Conservation (phyloP, 176 grass and related monocot species). For the Triticum turgidum region DNA sequence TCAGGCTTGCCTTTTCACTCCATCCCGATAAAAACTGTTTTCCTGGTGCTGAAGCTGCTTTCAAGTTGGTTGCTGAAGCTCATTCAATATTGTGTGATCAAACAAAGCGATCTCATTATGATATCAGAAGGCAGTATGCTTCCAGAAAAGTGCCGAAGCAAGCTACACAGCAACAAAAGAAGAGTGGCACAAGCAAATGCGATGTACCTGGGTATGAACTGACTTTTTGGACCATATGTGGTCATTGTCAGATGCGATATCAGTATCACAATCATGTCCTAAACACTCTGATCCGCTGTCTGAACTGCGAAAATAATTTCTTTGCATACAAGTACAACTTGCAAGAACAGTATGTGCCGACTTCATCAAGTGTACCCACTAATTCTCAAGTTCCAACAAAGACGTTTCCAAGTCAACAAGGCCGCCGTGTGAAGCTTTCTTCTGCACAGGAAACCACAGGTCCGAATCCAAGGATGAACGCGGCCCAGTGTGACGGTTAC, state of each 20-base stretch:
- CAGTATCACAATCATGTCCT: conserved; percentile 54
- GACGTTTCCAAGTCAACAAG: conserved; percentile 36
- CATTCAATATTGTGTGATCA: conserved; percentile 60
- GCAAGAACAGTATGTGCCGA: conserved; percentile 25
- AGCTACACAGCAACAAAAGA: conserved; percentile 36
- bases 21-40: conserved; percentile 94
- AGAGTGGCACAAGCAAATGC: conserved; percentile 34
- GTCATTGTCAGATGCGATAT: conserved; percentile 56
- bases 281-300: conserved; percentile 48
- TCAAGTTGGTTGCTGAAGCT: conserved; percentile 89
- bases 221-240: conserved; percentile 81
- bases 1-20: conserved; percentile 78
- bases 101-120: conserved; percentile 54
- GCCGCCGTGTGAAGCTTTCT: conserved; percentile 41
- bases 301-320: conserved; percentile 56
- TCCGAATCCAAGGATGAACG: conserved; percentile 35
- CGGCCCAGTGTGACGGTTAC: conserved; percentile 5
- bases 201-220: conserved; percentile 29
- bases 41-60: conserved; percentile 83
- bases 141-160: conserved; percentile 32
- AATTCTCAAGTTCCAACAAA: conserved; percentile 39
- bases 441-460: conserved; percentile 2
- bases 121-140: conserved; percentile 57
- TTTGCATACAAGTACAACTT: conserved; percentile 42
- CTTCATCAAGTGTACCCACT: conserved; percentile 34